Base-by-base conservation (phyloP, 192 early-diverging fungal species). In the Blastocladiella britannica region DNA sequence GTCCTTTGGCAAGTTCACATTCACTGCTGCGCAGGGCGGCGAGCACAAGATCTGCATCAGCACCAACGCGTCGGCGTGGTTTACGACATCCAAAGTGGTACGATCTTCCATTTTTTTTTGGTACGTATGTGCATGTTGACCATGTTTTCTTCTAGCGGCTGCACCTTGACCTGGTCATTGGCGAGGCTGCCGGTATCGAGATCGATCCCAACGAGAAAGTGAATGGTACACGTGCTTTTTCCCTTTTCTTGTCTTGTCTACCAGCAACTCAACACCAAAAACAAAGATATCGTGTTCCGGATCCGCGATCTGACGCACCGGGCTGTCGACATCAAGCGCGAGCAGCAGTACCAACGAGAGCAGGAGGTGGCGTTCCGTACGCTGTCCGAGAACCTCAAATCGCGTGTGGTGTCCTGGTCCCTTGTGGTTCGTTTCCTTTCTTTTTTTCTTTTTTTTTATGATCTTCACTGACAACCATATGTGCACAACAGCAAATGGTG, bases 21-120 rank as follows among this genome's bases (percentile, higher is more conserved):
- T 98, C 61, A 91, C 88, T 12, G 80, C 93, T 23, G 73, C 84
- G 25, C 85, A 86, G 56, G 75, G 84, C 29, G 91, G 93, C 52
- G 82, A 91, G 63, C 91, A 98, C 68, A 69, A 77, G 20, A 88
- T 98, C 55, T 98, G 95, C 68, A 69, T 98, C 54, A 79, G 74
- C 60, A 73, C 75, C 8, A 71, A 69, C 4, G 68, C 75, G 20
- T 66, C 73, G 28, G 71, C 76, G n/a, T 89, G 85, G 86, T 79
- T 91, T 67, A 71, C 76, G 25, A 72, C 75, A 20, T 68, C 72
- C 53, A 77, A 79, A 60, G 81, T 77, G 25, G 84, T 87, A 72
- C 25, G 68, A 54, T 22, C n/a, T n/a, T n/a, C n/a, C n/a, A n/a
- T n/a, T n/a, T n/a, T n/a, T n/a, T n/a, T n/a, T n/a, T n/a, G n/a